phyloP scores from a whole-genome alignment of 2,329 filamentous ascomycete species.

The Alternaria burnsii region DNA sequence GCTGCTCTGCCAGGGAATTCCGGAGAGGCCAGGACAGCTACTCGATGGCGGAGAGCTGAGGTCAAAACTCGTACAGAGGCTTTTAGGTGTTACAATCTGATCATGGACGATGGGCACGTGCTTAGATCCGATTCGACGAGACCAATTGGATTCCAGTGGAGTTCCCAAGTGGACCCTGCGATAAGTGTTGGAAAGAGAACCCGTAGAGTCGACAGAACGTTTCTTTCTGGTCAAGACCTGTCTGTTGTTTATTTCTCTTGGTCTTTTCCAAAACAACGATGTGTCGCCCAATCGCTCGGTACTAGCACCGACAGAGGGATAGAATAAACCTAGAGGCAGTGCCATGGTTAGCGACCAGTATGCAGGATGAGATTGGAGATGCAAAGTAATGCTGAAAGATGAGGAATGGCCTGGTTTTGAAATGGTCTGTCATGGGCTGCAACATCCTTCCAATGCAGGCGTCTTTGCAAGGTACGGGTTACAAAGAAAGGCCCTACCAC shows the following conservation, averaged over 20 bases:
- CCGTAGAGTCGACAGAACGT: slow-evolving; percentile 42
- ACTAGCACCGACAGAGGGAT: slow-evolving; percentile 47
- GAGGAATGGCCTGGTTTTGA: slow-evolving; percentile 42
- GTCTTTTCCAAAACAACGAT: slow-evolving; percentile 45
- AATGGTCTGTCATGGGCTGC: slow-evolving; percentile 40
- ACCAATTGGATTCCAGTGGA: slow-evolving; percentile 28
- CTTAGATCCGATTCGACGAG: slow-evolving; percentile 46
- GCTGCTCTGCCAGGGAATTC: slow-evolving; percentile 37
- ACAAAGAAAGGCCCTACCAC: slow-evolving; percentile 31
- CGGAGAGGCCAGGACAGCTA: slow-evolving; percentile 39
- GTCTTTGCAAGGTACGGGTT: slow-evolving; percentile 44
- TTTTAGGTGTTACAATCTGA: slow-evolving; percentile 46
- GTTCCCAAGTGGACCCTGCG: slow-evolving; percentile 33
- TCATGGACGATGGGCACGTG: slow-evolving; percentile 58
- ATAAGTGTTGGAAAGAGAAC: slow-evolving; percentile 34
- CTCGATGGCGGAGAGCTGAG: slow-evolving; percentile 45
- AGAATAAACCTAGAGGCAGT: slow-evolving; percentile 51
- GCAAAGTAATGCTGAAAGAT: slow-evolving; percentile 36
- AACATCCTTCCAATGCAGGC: slow-evolving; percentile 40
- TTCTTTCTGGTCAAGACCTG: slow-evolving; percentile 38
- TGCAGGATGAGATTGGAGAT: slow-evolving; percentile 29
- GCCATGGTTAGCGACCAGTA: slow-evolving; percentile 49
- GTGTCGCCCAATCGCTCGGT: slow-evolving; percentile 45
- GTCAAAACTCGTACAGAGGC: slow-evolving; percentile 46
- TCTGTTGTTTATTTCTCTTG: slow-evolving; percentile 41